A percentile compares a stretch with the other conserved stretches of the same genome.
Evolutionary conservation across 192 early-diverging fungal species (phyloP).

Genomic region (Chytriomyces confervae): DNA sequence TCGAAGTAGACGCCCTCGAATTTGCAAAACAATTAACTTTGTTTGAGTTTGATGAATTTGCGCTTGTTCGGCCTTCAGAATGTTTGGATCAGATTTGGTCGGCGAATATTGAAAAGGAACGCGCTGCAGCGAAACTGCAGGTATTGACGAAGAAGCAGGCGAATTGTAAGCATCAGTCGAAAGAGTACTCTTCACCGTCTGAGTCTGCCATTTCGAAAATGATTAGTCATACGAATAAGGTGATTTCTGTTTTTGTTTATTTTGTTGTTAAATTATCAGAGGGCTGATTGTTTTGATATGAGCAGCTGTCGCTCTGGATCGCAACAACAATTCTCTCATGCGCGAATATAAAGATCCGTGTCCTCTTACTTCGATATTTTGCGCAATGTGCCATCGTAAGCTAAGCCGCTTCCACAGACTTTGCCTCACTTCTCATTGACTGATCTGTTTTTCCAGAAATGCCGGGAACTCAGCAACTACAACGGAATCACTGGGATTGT

Average conservation of each 20-base stretch:
- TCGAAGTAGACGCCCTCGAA: conserved; percentile 61
- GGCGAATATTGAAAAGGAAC: conserved; percentile 48
- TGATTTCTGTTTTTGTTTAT: conserved; percentile 30
- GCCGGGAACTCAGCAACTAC: conserved; percentile 61
- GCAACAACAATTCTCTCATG: conserved; percentile 48
- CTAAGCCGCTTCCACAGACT: background rate
- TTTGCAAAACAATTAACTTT: conserved; percentile 62
- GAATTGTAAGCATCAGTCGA: background rate
- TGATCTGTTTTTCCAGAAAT: conserved; percentile 50
- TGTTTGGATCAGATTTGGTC: conserved; percentile 67
- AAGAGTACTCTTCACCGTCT: conserved; percentile 12
- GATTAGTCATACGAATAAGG: conserved; percentile 62
- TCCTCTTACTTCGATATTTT: conserved; percentile 51
- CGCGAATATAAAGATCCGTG: conserved; percentile 49
- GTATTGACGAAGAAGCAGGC: background rate
- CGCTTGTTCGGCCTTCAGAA: conserved; percentile 52
- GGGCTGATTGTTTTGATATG: too few relatives aligned
- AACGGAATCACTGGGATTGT: conserved; percentile 63
- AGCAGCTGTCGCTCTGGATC: conserved; percentile 53
- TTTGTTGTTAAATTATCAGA: too few relatives aligned
- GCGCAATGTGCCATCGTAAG: conserved; percentile 52
- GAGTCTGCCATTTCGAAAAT: conserved; percentile 47
- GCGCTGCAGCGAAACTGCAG: conserved; percentile 10
- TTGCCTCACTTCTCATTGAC: background rate
- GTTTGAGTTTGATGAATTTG: conserved; percentile 54